Evolutionary conservation across 2,329 filamentous ascomycete genomes (phyloP), one percentile per base, ranked within the genome.

Genomic region (Hypoxylon sp.): DNA sequence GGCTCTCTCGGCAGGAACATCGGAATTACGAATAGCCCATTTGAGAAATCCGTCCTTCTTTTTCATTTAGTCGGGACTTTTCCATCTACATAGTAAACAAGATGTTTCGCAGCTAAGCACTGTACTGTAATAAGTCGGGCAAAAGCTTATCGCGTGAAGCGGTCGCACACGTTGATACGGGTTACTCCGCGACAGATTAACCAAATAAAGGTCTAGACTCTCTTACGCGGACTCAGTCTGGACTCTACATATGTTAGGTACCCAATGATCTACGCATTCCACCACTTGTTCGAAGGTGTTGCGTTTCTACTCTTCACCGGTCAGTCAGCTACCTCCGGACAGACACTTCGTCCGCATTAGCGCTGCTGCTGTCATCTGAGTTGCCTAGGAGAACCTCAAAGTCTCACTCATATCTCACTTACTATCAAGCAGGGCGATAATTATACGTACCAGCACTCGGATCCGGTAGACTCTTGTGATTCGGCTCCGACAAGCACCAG

Each of bases 201-300:
- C 37, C n/a, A 46, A 39, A 34, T 25, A 7, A 32, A 23, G 55
- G 48, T 57, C 65, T 67, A 64, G 65, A 64, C 53, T 67, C 34
- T 60, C 21, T 47, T 43, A 29, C 51, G 16, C 37, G 34, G 48
- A 53, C 54, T 52, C 23, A 46, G 45, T 52, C 52, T 45, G 47
- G 64, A 37, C 47, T 48, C 23, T 21, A n/a, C n/a, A n/a, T n/a
- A n/a, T n/a, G n/a, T n/a, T n/a, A n/a, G n/a, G n/a, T n/a, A 27
- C 25, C 25, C 6, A 56, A 37, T 54, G 55, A 61, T 62, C 53
- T 50, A 58, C 30, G 12, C 39, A 46, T 21, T 52, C 58, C 32
- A 56, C 51, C 54, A 46, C 47, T 46, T 41, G 39, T 61, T 25
- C 19, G 8, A 48, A 57, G 46, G 29, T 39, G 16, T 63, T 29